Base-by-base conservation (phyloP, 768 basidiomycete genomes). In the Clitopilus hobsonii region DNA sequence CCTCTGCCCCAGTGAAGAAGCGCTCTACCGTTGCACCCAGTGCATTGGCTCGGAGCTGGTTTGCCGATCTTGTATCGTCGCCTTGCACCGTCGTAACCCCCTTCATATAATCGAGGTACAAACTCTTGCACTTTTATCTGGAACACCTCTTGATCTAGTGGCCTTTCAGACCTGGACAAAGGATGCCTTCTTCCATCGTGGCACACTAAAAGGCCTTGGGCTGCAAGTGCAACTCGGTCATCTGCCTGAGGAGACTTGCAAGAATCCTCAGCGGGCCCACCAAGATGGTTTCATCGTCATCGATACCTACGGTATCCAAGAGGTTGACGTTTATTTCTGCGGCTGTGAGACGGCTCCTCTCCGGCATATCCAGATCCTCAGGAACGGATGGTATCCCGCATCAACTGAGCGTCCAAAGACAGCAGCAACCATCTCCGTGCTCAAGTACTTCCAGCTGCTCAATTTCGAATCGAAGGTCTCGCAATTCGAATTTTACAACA, bases 401-500 rank as follows among this genome's bases (percentile, higher is more conserved):
- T 64, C 62, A 2, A 53, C 57, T 6, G 41, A 13, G 0, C 38
- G 55, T 0, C 58, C 61, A 18, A 64, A 60, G 53, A 63, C 67
- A 1, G 63, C 62, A 7, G 61, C 63, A 6, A 71, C 69, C 0
- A 65, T 71, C 22, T 36, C 26, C 2, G 54, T 63, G 1, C 63
- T 74, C 6, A 58, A 67, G 22, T 32, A 26, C 1, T 69, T 69
- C 38, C 66, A 71, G n/a, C 20, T 62, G 3, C 59, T 69, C 0
- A 60, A 60, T 0, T 59, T 65, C 0, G 58, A 58, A 8, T 67
- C 69, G 3, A 74, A 75, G 51, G 27, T 60, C 0, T 66, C 67
- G 0, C 55, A 60, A 0, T 70, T 68, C 30, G 66, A 77, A 4
- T 74, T 61, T 55, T 73, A 70, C 54, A 55, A 45, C 3, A 49